Evolutionary conservation across 2,329 filamentous ascomycete genomes (phyloP).

Genomic region (Grosmannia huntii): DNA sequence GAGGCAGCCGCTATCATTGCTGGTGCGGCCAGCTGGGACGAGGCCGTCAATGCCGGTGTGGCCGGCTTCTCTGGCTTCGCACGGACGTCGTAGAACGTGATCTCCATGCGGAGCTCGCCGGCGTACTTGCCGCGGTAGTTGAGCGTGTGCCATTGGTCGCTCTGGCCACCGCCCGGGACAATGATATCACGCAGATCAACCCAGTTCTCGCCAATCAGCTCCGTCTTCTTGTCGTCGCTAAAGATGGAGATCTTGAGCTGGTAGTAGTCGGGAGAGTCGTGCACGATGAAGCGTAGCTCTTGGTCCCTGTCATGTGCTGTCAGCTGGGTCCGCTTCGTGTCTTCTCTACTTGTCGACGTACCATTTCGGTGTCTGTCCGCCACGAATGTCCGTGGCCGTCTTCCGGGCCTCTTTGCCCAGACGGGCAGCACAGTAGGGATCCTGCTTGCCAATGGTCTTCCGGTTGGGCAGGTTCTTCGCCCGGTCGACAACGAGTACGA

Average conservation of each 20-base stretch:
- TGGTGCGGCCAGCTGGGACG: background rate
- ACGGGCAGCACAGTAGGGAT: slow-evolving; percentile 89
- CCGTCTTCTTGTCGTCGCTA: slow-evolving; percentile 96
- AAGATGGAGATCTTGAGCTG: slow-evolving; percentile 92
- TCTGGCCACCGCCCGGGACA: slow-evolving; percentile 78
- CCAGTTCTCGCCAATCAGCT: slow-evolving; percentile 90
- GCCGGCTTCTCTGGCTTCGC: slow-evolving; percentile 60
- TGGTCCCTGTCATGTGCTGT: slow-evolving; percentile 59
- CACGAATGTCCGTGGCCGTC: slow-evolving; percentile 84
- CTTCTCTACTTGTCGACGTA: slow-evolving; percentile 32
- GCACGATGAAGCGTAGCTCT: slow-evolving; percentile 88
- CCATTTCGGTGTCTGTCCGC: slow-evolving; percentile 93
- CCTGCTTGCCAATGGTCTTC: slow-evolving; percentile 96
- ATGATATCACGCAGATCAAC: slow-evolving; percentile 73
- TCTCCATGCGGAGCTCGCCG: slow-evolving; percentile 84
- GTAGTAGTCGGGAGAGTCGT: slow-evolving; percentile 93
- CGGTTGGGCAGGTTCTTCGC: slow-evolving; percentile 95
- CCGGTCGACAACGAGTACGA: slow-evolving; percentile 84
- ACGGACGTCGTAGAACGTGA: slow-evolving; percentile 88
- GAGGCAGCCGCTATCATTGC: slow-evolving; percentile 34
- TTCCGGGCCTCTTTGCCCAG: slow-evolving; percentile 96
- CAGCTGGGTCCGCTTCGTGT: background rate
- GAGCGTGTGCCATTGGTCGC: slow-evolving; percentile 81
- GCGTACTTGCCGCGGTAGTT: slow-evolving; percentile 90
- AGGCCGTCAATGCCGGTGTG: background rate